Evolutionary conservation across 352 stramenopile genomes (phyloP).

Genomic region (Globisporangium lucens): DNA sequence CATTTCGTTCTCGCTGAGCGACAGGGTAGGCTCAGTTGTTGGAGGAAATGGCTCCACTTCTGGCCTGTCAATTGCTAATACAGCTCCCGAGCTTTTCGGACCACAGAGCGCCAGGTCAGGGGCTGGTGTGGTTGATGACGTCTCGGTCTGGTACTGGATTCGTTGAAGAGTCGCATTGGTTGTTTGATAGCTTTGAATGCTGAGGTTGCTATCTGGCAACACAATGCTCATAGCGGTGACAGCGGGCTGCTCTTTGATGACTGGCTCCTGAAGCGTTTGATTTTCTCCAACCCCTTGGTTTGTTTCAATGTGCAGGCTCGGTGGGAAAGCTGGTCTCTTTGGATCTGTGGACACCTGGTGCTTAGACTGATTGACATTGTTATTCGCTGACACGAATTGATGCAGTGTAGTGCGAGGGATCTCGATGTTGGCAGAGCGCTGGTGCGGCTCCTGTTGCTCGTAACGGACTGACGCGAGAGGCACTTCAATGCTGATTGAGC

Average conservation of each 20-base stretch:
- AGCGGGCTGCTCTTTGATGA: neutral
- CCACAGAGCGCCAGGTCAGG: too few relatives aligned
- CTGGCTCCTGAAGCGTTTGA: neutral
- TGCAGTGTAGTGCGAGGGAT: neutral
- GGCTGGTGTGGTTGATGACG: neutral
- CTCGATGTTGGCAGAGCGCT: neutral
- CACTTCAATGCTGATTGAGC: slow-evolving; percentile 5
- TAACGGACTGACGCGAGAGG: neutral
- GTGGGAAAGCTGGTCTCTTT: neutral
- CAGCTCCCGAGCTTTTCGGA: neutral
- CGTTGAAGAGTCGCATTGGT: neutral
- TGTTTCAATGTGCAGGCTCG: neutral
- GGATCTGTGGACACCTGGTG: neutral
- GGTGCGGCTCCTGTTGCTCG: neutral
- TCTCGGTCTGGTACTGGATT: neutral
- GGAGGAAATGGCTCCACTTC: neutral
- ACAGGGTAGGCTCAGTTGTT: neutral
- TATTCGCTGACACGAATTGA: too few relatives aligned
- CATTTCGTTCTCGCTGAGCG: neutral
- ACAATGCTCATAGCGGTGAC: neutral
- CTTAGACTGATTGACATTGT: neutral
- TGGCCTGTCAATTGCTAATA: neutral
- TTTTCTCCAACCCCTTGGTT: neutral
- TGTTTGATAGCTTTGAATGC: neutral
- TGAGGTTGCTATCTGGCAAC: too few relatives aligned